Percentiles rank a stretch among this genome's conserved stretches.
These are phyloP conservation scores for Parsonsia alboflavescens DNA, from an alignment of 257 asterid species.

Conservation along the genomic window DNA sequence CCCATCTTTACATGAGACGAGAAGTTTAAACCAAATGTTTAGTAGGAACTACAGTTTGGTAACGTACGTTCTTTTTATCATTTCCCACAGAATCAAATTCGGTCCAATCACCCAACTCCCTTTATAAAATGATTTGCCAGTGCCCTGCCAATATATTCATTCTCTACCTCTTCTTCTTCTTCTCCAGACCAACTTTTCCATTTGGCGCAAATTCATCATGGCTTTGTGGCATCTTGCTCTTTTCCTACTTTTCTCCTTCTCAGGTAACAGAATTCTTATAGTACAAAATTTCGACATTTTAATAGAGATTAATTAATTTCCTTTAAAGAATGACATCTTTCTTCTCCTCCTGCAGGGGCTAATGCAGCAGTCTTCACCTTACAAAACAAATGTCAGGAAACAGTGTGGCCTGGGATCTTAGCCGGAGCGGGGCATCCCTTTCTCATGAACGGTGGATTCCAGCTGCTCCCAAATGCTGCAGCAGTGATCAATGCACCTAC, in stretches of 20 bases:
- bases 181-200: no score
- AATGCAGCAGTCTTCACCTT: slow-evolving; percentile 41
- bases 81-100: not conserved
- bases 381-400: slow-evolving; percentile 37
- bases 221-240: slow-evolving; percentile 25
- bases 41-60: not conserved
- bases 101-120: not conserved
- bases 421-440: slow-evolving; percentile 42
- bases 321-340: not conserved
- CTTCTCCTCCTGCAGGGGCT: slow-evolving; percentile 17
- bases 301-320: not conserved
- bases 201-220: slow-evolving; percentile 21
- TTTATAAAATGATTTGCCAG: not conserved
- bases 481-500: slow-evolving; percentile 32
- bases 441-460: slow-evolving; percentile 45
- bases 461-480: slow-evolving; percentile 23
- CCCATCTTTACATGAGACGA: not conserved
- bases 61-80: not conserved
- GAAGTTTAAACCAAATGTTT: not conserved
- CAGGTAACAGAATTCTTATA: slow-evolving; percentile 17
- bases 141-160: not conserved
- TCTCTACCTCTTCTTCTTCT: not conserved
- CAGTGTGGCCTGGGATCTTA: slow-evolving; percentile 59
- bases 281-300: not conserved
- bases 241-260: slow-evolving; percentile 21